Evolutionary conservation across 108 stramenopile species (phyloP).

Genomic region (Skeletonema grethae): DNA sequence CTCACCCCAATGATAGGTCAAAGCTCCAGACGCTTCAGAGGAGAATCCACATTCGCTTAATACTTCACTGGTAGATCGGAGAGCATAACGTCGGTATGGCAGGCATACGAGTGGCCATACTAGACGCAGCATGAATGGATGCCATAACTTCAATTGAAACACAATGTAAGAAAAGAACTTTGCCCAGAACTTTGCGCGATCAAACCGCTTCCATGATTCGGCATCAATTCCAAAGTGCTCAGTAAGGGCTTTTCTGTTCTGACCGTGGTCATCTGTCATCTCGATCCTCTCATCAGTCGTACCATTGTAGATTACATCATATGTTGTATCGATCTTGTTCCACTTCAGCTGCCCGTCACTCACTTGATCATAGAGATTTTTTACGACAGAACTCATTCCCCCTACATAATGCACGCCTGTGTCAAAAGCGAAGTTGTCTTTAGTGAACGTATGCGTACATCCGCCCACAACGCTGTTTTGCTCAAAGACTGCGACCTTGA

Average conservation of each 20-base stretch:
- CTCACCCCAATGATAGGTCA: conserved; percentile 29
- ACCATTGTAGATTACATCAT: conserved; percentile 52
- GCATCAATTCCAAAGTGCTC: conserved; percentile 18
- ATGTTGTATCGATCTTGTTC: conserved; percentile 35
- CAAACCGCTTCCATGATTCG: conserved; percentile 13
- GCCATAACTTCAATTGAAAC: conserved; percentile 24
- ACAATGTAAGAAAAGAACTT: conserved; percentile 25
- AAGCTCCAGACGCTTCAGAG: conserved; percentile 22
- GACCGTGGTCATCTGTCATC: conserved; percentile 24
- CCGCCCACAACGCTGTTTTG: conserved; percentile 56
- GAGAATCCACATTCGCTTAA: conserved; percentile 15
- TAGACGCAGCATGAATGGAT: conserved; percentile 18
- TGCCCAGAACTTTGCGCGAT: conserved; percentile 18
- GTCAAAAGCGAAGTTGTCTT: conserved; percentile 52
- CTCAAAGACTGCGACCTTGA: conserved; percentile 55
- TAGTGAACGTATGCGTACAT: conserved; percentile 51
- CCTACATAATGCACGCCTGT: conserved; percentile 52
- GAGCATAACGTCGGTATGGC: conserved; percentile 18
- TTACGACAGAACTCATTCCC: conserved; percentile 3
- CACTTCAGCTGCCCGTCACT: conserved; percentile 49
- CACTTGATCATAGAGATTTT: conserved; percentile 26
- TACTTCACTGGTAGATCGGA: conserved; percentile 23
- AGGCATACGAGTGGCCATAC: conserved; percentile 21
- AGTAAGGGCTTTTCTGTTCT: conserved; percentile 28
- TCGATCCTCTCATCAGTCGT: conserved; percentile 37